A percentile compares a stretch with the other conserved stretches of the same genome.
Conservation (phyloP, 108 stramenopile species). For the Nannochloropsis oceanica region DNA sequence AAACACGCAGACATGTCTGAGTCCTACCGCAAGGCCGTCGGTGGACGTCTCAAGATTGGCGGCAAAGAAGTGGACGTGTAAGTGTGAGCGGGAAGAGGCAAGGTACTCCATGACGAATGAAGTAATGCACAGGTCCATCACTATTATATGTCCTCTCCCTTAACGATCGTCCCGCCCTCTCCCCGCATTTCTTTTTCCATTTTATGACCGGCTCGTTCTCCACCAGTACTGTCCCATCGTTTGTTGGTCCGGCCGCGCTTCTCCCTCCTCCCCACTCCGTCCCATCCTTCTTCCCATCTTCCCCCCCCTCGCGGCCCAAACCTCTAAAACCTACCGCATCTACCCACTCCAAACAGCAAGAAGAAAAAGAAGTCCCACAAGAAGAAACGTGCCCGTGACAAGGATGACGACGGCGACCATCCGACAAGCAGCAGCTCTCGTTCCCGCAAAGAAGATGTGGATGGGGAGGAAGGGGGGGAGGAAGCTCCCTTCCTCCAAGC, state of each 20-base stretch:
- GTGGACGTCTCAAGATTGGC: background rate
- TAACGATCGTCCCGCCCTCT: no score
- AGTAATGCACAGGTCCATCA: no score
- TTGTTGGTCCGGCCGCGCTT: no score
- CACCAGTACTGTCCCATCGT: no score
- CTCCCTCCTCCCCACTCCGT: no score
- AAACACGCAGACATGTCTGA: background rate
- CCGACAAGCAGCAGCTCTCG: background rate
- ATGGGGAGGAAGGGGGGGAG: background rate
- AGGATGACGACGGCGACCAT: background rate
- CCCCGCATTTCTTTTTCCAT: no score
- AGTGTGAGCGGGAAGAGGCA: background rate
- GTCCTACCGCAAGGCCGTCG: background rate
- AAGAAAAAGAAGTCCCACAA: background rate
- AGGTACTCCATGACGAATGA: no score
- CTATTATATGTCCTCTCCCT: no score
- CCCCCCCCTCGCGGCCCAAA: background rate
- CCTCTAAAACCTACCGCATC: background rate
- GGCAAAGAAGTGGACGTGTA: background rate
- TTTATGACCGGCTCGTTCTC: no score
- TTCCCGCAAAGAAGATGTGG: background rate
- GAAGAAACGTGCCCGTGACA: background rate
- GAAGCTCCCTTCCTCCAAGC: constrained; percentile 14
- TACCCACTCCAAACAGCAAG: background rate
- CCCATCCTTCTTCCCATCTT: background rate